Evolutionary conservation across 345 rosid genomes (phyloP), one percentile per base, ranked within the genome.

Genomic region (Euphorbia peplus): DNA sequence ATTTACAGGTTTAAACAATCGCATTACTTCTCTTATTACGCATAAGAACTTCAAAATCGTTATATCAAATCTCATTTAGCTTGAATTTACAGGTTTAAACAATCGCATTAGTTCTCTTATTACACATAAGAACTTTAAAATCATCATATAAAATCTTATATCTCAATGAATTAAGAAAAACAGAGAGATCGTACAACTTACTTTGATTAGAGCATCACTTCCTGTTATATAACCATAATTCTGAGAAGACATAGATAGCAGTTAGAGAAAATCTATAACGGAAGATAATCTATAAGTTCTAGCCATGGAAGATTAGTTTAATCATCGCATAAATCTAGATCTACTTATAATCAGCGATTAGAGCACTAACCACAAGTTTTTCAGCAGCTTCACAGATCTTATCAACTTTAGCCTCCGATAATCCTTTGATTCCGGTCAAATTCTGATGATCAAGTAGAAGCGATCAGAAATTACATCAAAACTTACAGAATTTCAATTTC

Each of bases 351-450:
- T 55, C 56, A 32, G 29, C n/a, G 50, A 60, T 48, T 28, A 4
- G 13, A 76, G 67, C 53, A 80, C 98, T 50, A 41, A 93, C 97
- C 89, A 95, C 96, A 80, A 92, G 73, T 74, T 93, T 93, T 81
- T 93, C 99, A 25, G 93, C 95, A 60, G 99, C 99, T 87, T 93
- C 96, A 60, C 96, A 90, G 67, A 95, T 91, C 80, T 91, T 95
- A 26, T 95, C 96, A 71, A 91, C 99, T 83, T 91, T 91, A 60
- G 97, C 96, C 82, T 91, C 97, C 4, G 97, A 89, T 81, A 93
- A 81, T 70, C 97, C 97, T 85, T 89, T 91, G 83, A 93, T 93
- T 50, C 96, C 96, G 6, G 92, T 91, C 77, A 93, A 80, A 74
- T 89, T 74, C 97, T 89, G 82, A 51, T 62, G 67, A 73, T 66